Base-by-base conservation (phyloP, 2,329 filamentous ascomycete genomes). In the Penicillium psychrosexuale region DNA sequence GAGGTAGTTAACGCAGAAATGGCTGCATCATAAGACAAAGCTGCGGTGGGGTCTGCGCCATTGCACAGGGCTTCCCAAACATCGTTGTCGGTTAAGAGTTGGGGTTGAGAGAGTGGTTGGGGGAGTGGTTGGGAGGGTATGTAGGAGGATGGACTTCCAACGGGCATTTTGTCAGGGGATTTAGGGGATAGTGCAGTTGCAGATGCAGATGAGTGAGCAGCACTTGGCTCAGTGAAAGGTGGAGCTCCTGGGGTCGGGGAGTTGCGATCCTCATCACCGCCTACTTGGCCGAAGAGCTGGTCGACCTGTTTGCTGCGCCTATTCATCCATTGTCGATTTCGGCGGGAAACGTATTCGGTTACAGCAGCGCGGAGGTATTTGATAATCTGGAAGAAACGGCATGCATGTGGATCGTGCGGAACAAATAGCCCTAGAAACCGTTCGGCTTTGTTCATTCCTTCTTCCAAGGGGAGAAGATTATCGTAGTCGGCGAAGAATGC, bases 401-500 rank as follows among this genome's bases (percentile, higher is more conserved):
- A 72, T 31, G 70, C 68, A 44, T 72, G 70, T 8, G 70, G 70
- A 49, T 74, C 71, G 30, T 73, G 67, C 1, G 67, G 66, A n/a
- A 68, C 62, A 39, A 73, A 73, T 5, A 70, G 59, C 0, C 52
- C 65, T 1, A 73, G 61, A 28, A 74, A 71, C 17, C 61, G 62
- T 40, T 72, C 69, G 17, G 71, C 70, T 56, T 72, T 72, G 42
- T 64, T 64, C 55, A 73, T 51, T 5, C 69, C 67, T 24, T 69
- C 69, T 53, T 71, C 66, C 1, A 73, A 59, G 0, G 70, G 71
- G 17, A 73, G 65, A 3, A 70, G 50, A 43, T 66, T 71, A 51
- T 78, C 75, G 2, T 79, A 72, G 51, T 80, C 76, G 0, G 75
- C 76, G 47, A 80, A 79, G 24, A 73, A 70, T 0, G 77, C 76